phyloP scores from a whole-genome alignment of 2,329 filamentous ascomycete genomes.

The Knoxdaviesia capensis region DNA sequence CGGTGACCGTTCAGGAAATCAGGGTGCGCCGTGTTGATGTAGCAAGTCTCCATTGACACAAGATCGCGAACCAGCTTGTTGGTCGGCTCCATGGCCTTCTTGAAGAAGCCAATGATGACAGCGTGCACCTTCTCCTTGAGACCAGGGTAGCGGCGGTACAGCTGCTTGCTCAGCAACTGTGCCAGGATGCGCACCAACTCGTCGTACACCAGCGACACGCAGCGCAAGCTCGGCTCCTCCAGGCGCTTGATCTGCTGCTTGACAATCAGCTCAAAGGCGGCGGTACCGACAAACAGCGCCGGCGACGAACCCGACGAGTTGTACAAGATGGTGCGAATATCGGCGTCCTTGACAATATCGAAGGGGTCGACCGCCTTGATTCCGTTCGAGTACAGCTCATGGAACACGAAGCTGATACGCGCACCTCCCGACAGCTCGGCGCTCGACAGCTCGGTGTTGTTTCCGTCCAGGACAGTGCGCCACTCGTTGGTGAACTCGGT shows the following conservation, averaged over 20 bases:
- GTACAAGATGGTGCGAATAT: conserved; percentile 92
- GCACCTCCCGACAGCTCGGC: conserved; percentile 88
- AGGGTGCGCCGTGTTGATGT: conserved; percentile 95
- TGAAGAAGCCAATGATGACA: conserved; percentile 88
- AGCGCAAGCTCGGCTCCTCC: conserved; percentile 93
- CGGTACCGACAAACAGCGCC: conserved; percentile 89
- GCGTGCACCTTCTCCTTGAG: conserved; percentile 94
- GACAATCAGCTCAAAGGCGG: conserved; percentile 94
- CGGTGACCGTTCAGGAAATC: conserved; percentile 95
- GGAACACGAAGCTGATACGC: conserved; percentile 97
- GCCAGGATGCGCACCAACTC: conserved; percentile 89
- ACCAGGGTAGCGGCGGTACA: conserved; percentile 82
- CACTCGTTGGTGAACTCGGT: conserved; percentile 98
- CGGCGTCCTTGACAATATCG: conserved; percentile 89
- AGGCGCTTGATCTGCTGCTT: conserved; percentile 96
- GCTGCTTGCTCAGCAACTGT: conserved; percentile 68
- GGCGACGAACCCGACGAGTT: conserved; percentile 98
- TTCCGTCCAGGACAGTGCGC: conserved; percentile 85
- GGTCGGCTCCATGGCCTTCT: conserved; percentile 93
- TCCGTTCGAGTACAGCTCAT: conserved; percentile 93
- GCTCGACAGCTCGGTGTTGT: conserved; percentile 90
- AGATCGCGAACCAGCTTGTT: conserved; percentile 92
- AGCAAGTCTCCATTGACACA: conserved; percentile 88
- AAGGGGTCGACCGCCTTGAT: conserved; percentile 96
- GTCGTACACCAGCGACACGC: conserved; percentile 91